Evolutionary conservation across 2,329 filamentous ascomycete genomes (phyloP).

Genomic region (Drechslerella coelobrocha): DNA sequence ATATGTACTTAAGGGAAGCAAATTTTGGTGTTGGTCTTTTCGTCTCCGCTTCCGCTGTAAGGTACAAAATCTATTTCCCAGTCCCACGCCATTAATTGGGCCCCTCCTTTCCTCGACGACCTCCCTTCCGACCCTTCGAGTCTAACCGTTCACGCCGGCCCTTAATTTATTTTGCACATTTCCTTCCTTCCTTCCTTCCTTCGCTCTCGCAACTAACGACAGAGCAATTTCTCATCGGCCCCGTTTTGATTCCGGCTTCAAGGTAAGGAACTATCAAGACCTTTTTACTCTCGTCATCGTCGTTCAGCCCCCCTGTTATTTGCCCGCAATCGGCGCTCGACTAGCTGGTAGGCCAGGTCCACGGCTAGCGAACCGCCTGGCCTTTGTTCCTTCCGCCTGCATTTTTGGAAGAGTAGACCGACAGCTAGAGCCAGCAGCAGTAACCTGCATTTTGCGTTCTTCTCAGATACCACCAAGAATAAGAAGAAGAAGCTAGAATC

Average conservation of each 20-base stretch:
- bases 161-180: no score
- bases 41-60: slow-evolving; percentile 42
- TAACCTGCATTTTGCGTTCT: slow-evolving; percentile 19
- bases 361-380: neutral
- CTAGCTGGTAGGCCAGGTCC: neutral
- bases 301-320: no score
- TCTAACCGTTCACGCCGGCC: no score
- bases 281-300: neutral
- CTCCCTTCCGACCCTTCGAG: neutral
- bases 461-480: slow-evolving; percentile 28
- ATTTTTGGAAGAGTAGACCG: neutral
- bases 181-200: no score
- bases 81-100: slow-evolving; percentile 18
- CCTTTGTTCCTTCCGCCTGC: neutral
- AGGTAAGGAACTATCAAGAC: slow-evolving; percentile 15
- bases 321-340: no score
- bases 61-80: slow-evolving; percentile 28
- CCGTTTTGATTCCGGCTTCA: slow-evolving; percentile 16
- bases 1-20: neutral
- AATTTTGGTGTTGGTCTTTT: slow-evolving; percentile 17
- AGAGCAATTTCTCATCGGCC: no score
- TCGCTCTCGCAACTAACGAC: no score
- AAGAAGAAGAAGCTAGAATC: slow-evolving; percentile 17
- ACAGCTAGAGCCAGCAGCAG: neutral
- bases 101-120: slow-evolving; percentile 12